phyloP scores from a whole-genome alignment of 495 filamentous ascomycete species.

The Peziza echinospora region DNA sequence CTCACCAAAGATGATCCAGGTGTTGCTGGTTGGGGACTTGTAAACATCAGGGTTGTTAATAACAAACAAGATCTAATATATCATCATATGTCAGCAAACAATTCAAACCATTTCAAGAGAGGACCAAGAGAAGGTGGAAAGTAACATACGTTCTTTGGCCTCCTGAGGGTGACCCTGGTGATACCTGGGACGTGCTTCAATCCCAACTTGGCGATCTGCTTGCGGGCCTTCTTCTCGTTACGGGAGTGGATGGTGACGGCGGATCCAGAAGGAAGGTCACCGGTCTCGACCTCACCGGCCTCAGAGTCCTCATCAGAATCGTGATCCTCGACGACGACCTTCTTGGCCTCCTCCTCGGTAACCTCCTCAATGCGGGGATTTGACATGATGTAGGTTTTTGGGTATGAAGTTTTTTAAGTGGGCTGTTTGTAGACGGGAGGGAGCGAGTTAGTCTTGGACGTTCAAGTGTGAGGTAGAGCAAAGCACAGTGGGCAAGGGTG shows the following conservation, averaged over 20 bases:
- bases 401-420: too few relatives aligned
- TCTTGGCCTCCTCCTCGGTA: conserved; percentile 71
- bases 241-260: conserved; percentile 81
- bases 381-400: conserved; percentile 64
- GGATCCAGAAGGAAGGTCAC: conserved; percentile 65
- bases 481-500: too few relatives aligned
- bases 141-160: conserved; percentile 85
- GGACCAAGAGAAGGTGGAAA: background rate
- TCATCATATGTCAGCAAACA: background rate
- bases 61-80: conserved; percentile 76
- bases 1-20: conserved; percentile 99
- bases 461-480: too few relatives aligned
- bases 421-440: too few relatives aligned
- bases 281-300: conserved; percentile 38
- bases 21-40: conserved; percentile 94
- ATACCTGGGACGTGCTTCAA: conserved; percentile 92
- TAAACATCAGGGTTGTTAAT: conserved; percentile 99
- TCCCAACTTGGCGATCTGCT: conserved; percentile 94
- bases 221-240: conserved; percentile 99
- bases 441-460: too few relatives aligned
- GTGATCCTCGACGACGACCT: conserved; percentile 45
- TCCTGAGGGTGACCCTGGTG: conserved; percentile 86
- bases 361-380: conserved; percentile 96
- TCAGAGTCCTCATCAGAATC: conserved; percentile 55
- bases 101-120: background rate